Evolutionary conservation across 164 flowering plant species (phyloP), one percentile per base, ranked within the genome.

Genomic region (Warburgia ugandensis): DNA sequence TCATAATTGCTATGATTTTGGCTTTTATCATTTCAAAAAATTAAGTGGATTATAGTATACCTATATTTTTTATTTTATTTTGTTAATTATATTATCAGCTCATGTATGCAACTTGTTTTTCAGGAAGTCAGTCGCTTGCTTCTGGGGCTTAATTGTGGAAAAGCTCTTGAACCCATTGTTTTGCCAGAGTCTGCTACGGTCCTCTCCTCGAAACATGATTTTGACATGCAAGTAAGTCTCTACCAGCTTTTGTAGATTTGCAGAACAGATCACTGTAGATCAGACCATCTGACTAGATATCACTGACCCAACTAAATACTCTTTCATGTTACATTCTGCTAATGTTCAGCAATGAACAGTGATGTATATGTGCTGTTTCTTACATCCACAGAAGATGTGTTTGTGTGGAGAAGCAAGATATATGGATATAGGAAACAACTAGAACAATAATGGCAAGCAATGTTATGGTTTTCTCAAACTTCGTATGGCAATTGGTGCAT

Each of bases 81-180:
- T n/a, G n/a, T 13, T 56, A 9, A 20, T 6, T 38, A 17, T 11
- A 29, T 5, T 42, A 44, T 14, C 27, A 28, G 49, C 14, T 29
- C 13, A n/a, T 29, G 35, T 32, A 9, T 38, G 14, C 14, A 30
- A 28, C 46, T 29, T 43, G 20, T 61, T 47, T 54, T 67, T 29
- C 79, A 88, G 97, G 99, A 88, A 74, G 97, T 82, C 12, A 80
- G 75, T 66, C 78, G 94, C 10, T 43, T 88, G 73, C 82, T 92
- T 63, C 49, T 73, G 33, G 95, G 99, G 10, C 61, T 81, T 38
- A 92, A 88, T 50, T 79, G 95, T 61, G 99, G 91, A 52, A 82
- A 48, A 52, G 29, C 77, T 10, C 74, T 86, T 65, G 73, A 73
- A 59, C 11, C 69, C 5, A 21, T 84, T 52, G 30, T 48, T 44